These are phyloP conservation scores for Clonostachys byssicola DNA, from an alignment of 2,329 filamentous ascomycete species.

Conservation along the genomic window DNA sequence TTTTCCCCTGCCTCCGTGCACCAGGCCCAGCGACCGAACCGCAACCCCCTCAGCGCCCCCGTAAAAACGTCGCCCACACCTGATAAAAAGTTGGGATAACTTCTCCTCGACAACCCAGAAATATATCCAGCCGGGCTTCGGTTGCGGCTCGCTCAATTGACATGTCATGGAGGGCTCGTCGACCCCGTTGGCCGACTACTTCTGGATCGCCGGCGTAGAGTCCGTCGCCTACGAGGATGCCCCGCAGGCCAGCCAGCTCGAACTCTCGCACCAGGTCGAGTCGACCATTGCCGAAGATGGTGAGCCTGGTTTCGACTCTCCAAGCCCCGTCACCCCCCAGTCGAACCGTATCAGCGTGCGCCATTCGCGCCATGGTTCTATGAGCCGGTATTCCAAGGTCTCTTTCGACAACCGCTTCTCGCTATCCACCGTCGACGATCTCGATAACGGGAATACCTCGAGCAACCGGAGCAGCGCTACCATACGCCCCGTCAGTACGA, in stretches of 20 bases:
- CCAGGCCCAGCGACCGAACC: no score
- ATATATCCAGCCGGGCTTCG: neutral
- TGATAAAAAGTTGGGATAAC: no score
- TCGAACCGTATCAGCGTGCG: slow-evolving; percentile 21
- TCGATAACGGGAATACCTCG: slow-evolving; percentile 46
- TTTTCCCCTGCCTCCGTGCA: no score
- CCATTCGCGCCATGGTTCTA: slow-evolving; percentile 59
- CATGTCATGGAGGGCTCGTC: slow-evolving; percentile 58
- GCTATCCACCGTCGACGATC: slow-evolving; percentile 52
- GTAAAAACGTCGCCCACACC: no score
- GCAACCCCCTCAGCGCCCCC: no score
- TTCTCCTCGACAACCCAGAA: no score
- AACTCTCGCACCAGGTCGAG: slow-evolving; percentile 9
- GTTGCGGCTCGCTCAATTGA: slow-evolving; percentile 19
- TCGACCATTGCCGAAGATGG: slow-evolving; percentile 32
- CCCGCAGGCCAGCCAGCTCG: slow-evolving; percentile 12
- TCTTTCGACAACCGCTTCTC: slow-evolving; percentile 46
- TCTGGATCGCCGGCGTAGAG: slow-evolving; percentile 72
- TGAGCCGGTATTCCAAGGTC: slow-evolving; percentile 52
- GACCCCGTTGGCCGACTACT: slow-evolving; percentile 68
- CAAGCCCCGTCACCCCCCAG: slow-evolving; percentile 27
- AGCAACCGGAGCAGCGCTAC: slow-evolving; percentile 66
- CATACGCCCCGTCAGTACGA: slow-evolving; percentile 40
- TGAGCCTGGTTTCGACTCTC: neutral
- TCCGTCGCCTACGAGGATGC: slow-evolving; percentile 60